Evolutionary conservation across 2,329 filamentous ascomycete genomes (phyloP), one percentile per base, ranked within the genome.

Genomic region (Massarina eburnea): DNA sequence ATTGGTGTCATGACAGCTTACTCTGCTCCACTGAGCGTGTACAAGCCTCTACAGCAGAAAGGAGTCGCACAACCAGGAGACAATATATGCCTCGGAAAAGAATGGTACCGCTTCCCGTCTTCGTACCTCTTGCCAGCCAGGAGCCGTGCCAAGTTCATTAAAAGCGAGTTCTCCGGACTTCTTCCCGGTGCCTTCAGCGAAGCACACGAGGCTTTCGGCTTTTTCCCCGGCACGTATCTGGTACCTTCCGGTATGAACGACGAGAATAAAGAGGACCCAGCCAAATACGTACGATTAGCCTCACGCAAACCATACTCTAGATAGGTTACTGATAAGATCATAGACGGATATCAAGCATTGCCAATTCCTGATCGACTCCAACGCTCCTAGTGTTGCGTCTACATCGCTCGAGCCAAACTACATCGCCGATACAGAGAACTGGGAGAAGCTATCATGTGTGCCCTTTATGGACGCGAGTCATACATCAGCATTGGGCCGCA

Each of bases 21-120:
- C 68, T 85, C 83, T 12, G 92, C 92, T 0, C 92, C 94, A 0
- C 68, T 91, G 34, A 79, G 79, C 18, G 75, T 91, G 14, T 91
- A 91, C 66, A 67, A 78, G 27, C 83, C 85, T 1, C 76, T 97
- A 1, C 76, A 81, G 38, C 78, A 77, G 12, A 61, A 73, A 8
- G 79, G 75, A 1, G 57, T 88, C 5, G 80, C 82, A 2, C 70
- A 73, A 0, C 67, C 74, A 2, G 88, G 85, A 14, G 86, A 89
- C 52, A 84, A 78, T 15, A 82, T 99, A 2, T 99, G 94, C 68
- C 81, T 96, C 30, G 91, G 89, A 21, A 99, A 97, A 67, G 94
- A 99, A 67, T 99, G 94, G 94, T 96, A 99, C 70, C 88, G 94
- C 27, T 97, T 96, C 66, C 92, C 94, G 1, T 92, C 88, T 1